Conservation (phyloP, 2,329 filamentous ascomycete genomes). For the Diaporthe batatas region DNA sequence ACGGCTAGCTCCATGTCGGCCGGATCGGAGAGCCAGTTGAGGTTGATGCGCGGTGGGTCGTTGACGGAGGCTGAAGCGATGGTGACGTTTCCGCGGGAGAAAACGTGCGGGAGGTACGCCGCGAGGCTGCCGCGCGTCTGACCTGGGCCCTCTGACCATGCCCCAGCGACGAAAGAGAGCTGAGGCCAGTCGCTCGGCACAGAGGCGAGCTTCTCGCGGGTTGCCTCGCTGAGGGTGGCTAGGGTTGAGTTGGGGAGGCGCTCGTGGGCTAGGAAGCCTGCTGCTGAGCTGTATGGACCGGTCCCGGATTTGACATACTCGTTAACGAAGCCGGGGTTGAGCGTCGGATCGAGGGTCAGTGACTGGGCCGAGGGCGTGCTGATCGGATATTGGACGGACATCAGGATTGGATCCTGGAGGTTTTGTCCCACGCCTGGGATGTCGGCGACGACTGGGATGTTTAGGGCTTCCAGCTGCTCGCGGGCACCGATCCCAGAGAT, state of each 20-base stretch:
- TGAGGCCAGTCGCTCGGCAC: slow-evolving; percentile 37
- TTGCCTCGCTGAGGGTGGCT: slow-evolving; percentile 26
- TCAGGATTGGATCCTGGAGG: slow-evolving; percentile 35
- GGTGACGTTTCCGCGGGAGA: slow-evolving; percentile 54
- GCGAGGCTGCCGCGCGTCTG: slow-evolving; percentile 10
- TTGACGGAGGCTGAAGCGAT: slow-evolving; percentile 48
- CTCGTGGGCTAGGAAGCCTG: slow-evolving; percentile 37
- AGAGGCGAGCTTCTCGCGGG: slow-evolving; percentile 25
- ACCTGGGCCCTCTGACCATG: not conserved
- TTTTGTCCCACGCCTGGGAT: slow-evolving; percentile 46
- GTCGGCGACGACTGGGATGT: slow-evolving; percentile 48
- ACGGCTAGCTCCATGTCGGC: slow-evolving; percentile 37
- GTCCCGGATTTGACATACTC: slow-evolving; percentile 13
- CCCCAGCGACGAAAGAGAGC: slow-evolving; percentile 33
- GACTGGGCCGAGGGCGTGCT: slow-evolving; percentile 29
- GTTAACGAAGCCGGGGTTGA: slow-evolving; percentile 3
- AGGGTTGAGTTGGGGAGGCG: slow-evolving; percentile 34
- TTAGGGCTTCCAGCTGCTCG: slow-evolving; percentile 47
- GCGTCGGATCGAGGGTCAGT: not conserved
- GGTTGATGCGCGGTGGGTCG: slow-evolving; percentile 54
- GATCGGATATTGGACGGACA: slow-evolving; percentile 30
- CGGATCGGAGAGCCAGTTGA: slow-evolving; percentile 51
- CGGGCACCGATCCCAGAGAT: slow-evolving; percentile 51
- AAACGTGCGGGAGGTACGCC: slow-evolving; percentile 42
- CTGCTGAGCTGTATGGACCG: slow-evolving; percentile 34